Evolutionary conservation across 2,329 filamentous ascomycete genomes (phyloP), one percentile per base, ranked within the genome.

Genomic region (Rachicladosporium sp.): DNA sequence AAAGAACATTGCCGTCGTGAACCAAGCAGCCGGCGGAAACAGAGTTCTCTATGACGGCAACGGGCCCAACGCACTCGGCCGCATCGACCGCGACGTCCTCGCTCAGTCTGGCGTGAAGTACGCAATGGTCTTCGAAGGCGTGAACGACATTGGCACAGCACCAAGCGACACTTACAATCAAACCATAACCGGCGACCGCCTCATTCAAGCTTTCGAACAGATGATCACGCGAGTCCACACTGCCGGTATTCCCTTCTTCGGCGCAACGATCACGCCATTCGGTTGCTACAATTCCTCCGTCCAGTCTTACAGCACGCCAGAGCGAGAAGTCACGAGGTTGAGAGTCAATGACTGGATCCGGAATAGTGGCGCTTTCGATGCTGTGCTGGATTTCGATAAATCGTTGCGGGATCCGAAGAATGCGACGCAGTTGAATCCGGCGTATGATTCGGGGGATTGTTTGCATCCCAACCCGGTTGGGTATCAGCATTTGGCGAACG

Each of bases 1-100:
- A 35, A 62, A 59, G 13, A 59, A 69, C 44, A 67, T 82, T 37
- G 68, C 69, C 9, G 59, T 82, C 9, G 64, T 69, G 46, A 82
- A 82, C 60, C 73, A 81, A 57, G 78, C 77, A 1, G 78, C 78
- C 1, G 78, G 78, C 33, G 79, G 78, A n/a, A 82, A 82, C 56
- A 63, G 75, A 0, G 67, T 82, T 2, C 66, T 82, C 1, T 59
- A 61, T 7, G 76, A 78, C 37, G 73, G 78, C 0, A 64, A 80
- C 0, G 78, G 79, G 0, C 78, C 78, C 2, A 74, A 72, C 30
- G 68, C 74, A 1, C 59, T 80, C 27, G 63, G 67, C 31, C 71
- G 78, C 4, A 69, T 81, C 45, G 70, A 78, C 51, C 69, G 78
- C n/a, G 78, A 82, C 51, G 70, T 79, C 2, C 64, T 82, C 2